Base-by-base conservation (phyloP, 2,329 filamentous ascomycete species). In the Aspergillus awamori region DNA sequence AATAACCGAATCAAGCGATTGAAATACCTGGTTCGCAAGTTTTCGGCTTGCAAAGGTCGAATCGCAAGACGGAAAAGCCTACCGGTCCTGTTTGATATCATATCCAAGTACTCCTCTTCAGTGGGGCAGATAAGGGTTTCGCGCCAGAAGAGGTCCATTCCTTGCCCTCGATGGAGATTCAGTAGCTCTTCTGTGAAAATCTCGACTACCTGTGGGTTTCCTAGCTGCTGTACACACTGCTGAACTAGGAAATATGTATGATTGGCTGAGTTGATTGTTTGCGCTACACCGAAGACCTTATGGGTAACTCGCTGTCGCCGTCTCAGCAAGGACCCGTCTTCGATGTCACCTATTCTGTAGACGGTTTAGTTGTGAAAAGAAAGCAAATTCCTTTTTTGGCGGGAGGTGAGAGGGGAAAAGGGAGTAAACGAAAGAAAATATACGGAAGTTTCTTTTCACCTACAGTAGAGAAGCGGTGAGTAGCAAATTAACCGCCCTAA, bases 51-150 rank as follows among this genome's bases (percentile, higher is more conserved):
- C 36, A 78, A 74, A 30, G 96, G 84, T 79, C 93, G 92, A 74
- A 96, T 89, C 43, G 90, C 91, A 8, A 96, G 80, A 43, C 92
- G 85, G 81, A 96, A 96, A 1, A 97, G 82, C 0, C 92, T 92
- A 56, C 92, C 92, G 0, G 92, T 96, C 80, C 96, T 96, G 79
- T 96, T 93, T 69, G 87, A 87, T 10, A 96, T 92, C 92, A 96
- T 96, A 75, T 96, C 90, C n/a, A 96, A 84, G 78, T 96, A 96
- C 78, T 96, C 92, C 67, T 93, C 92, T 15, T 49, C 54, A 8
- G 48, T 22, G 2, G 62, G 62, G 39, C 39, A 57, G n/a, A 36
- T 20, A 24, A 39, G n/a, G 1, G 33, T 43, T 5, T 56, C 17
- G 4, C 41, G 51, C 62, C 93, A 96, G 80, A 91, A 95, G 39